Base-by-base conservation (phyloP, 2,329 filamentous ascomycete species). In the Hysterium pulicare region DNA sequence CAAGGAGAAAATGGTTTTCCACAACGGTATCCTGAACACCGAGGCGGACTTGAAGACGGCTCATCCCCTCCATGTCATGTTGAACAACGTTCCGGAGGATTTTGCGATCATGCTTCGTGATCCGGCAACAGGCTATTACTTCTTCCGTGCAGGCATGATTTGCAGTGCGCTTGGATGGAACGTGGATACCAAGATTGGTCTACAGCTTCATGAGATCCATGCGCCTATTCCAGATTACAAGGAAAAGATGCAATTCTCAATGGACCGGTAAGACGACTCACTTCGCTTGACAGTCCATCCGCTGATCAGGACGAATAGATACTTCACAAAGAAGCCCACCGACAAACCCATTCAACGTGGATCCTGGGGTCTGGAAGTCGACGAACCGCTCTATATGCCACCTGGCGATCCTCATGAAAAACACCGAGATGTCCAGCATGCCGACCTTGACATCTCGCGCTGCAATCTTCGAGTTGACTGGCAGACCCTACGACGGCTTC, bases 101-200 rank as follows among this genome's bases (percentile, higher is more conserved):
- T 95, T 91, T 60, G 87, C 76, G 1, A 77, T 94, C 44, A 85
- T 85, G 64, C 60, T 91, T 34, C 79, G 87, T 15, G 82, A 90
- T 51, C 79, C 86, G 0, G 64, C 76, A 11, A 84, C 83, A 0
- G 89, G 89, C 0, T 73, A 79, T 41, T 95, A 95, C 59, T 73
- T 77, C 41, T 81, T 94, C 48, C 79, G 86, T 19, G 87, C 85
- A 0, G 89, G 87, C 4, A 71, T 88, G 7, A 81, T 93, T 33
- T 94, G 87, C 66, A 90, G 85, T 5, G 78, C 84, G 0, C 68
- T 95, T 0, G 89, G 89, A 1, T 95, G 89, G 89, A 87, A 84
- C 50, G 69, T 93, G 0, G 78, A 73, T 0, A 78, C 77, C 19
- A 93, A 94, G 69, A 82, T 93, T 41, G 87, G 86, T 0, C 66